Evolutionary conservation across 495 filamentous ascomycete species (phyloP), one percentile per base, ranked within the genome.

Genomic region (Penicillium ucsense): DNA sequence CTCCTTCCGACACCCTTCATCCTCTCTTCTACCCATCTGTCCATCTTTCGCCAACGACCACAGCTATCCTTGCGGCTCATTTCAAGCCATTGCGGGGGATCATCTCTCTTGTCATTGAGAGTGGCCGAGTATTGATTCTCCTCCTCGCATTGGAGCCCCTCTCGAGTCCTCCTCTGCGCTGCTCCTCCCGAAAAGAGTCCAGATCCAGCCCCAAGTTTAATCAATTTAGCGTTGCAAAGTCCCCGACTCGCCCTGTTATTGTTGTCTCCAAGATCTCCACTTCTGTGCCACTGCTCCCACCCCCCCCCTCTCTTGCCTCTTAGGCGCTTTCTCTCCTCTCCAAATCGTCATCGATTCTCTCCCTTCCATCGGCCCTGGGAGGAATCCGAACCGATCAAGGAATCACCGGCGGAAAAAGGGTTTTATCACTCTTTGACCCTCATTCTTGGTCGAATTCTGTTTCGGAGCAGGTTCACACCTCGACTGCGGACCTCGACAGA

Each of bases 361-460:
- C 57, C 63, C 50, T 51, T 61, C 53, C 41, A 55, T 52, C 57
- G 49, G 48, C 52, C 47, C 50, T 50, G 36, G 44, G 47, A 49
- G 51, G 31, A 43, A 31, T 42, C 30, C 30, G 31, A 36, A 3
- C 29, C 20, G 20, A 20, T 20, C 20, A 20, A 20, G 20, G 20
- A 20, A 20, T 8, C 43, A 45, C 29, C 12, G 6, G 27, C 12
- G 11, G 35, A 41, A 44, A 10, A 34, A 45, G 43, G 43, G 43
- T 36, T 43, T 43, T 20, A 20, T 20, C 41, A 31, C 41, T 43
- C 41, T n/a, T 43, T 45, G 11, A 10, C 43, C 34, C 43, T 45
- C 43, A 36, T 46, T 46, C 37, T 12, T 46, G 31, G 27, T 30
- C 43, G 31, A 36, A 47, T 36, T 12, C 38, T 41, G 12, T 8